Percentiles rank a stretch among this genome's conserved stretches.
Conservation (phyloP, 2,329 filamentous ascomycete species). For the Colletotrichum gigasporum region DNA sequence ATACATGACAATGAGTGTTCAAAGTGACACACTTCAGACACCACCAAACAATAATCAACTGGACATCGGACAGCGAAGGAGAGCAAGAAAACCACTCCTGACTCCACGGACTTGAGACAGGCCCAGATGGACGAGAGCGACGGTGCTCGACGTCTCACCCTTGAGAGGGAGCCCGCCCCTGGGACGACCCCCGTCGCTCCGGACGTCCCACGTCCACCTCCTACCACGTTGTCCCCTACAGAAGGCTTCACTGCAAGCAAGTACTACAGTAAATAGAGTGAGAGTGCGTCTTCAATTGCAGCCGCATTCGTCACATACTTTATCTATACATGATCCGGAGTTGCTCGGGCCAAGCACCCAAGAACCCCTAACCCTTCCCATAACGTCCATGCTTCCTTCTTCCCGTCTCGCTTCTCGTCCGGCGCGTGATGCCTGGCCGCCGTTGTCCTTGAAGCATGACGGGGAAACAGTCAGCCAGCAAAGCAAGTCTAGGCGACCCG, state of each 20-base stretch:
- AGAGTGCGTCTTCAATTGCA: neutral
- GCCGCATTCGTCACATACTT: neutral
- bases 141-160: constrained; percentile 2
- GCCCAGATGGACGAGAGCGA: neutral
- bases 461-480: no score
- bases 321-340: no score
- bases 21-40: constrained; percentile 4
- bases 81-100: neutral
- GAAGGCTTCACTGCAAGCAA: no score
- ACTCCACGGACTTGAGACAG: constrained; percentile 26
- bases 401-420: neutral
- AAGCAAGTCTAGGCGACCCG: no score
- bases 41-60: neutral
- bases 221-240: constrained; percentile 5
- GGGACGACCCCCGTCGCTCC: neutral
- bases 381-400: neutral
- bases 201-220: neutral
- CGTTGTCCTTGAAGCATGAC: no score
- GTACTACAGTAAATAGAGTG: neutral
- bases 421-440: no score
- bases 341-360: neutral
- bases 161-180: constrained; percentile 6
- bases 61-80: neutral
- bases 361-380: neutral
- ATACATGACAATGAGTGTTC: neutral